Evolutionary conservation across 495 filamentous ascomycete species (phyloP), one percentile per base, ranked within the genome.

Genomic region (Aspergillus avenaceus): DNA sequence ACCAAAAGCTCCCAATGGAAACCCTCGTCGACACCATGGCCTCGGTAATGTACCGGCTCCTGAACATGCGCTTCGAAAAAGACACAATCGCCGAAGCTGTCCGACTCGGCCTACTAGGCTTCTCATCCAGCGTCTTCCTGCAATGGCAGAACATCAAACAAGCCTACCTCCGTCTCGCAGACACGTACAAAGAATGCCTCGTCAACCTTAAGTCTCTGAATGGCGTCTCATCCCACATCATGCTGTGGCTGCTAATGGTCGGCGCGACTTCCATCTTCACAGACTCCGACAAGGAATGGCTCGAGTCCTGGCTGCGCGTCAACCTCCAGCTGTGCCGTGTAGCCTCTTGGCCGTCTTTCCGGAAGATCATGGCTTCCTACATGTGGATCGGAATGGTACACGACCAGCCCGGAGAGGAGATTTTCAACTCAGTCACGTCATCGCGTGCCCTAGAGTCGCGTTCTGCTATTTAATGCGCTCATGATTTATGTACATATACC

Each of bases 1-100:
- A 50, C 0, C 53, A 41, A 19, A 49, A 49, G 7, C 54, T 78
- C 5, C 31, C 65, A 0, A 53, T 57, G 21, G 57, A 65, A 14
- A 47, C 50, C 8, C 54, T 73, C 22, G 45, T 70, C 3, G 56
- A 66, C 12, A 63, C 61, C 28, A 71, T 75, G 66, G 59, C 53
- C 0, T 68, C 72, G 0, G 64, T 72, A 38, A 66, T 65, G 52
- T 78, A 76, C 54, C 70, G 65, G 8, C 62, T 78, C 1, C 53
- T 75, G 14, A 32, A 61, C 41, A 65, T 66, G 53, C 18, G 36
- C 12, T 59, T 67, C 49, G 50, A 55, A 8, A 24, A 25, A 4
- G 47, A 58, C 41, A 64, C 65, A 0, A 41, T 49, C 9, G 50
- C 67, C 25, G 71, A 76, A 45, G 60, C 54, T 0, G 50, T 76